Percentiles rank a stretch among this genome's conserved stretches.
Conservation (phyloP, 441 rosid genomes). For the Jatropha multifida region DNA sequence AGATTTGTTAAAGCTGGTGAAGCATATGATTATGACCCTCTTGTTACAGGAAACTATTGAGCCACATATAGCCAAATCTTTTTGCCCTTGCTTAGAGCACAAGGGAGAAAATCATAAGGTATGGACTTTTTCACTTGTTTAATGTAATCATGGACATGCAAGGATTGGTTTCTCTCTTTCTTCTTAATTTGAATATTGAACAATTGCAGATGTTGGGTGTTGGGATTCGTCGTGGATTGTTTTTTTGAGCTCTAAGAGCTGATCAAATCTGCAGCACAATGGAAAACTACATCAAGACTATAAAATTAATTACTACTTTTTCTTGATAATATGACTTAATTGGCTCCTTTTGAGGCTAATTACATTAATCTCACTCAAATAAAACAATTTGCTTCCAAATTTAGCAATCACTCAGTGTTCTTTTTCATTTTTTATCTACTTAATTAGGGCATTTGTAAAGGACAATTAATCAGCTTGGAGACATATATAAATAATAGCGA, state of each 20-base stretch:
- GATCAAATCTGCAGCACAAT: slow-evolving; percentile 4
- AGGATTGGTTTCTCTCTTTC: no score
- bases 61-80: neutral
- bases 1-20: slow-evolving; percentile 88
- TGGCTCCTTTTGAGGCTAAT: neutral
- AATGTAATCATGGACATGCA: neutral
- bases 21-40: slow-evolving; percentile 69
- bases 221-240: slow-evolving; percentile 4
- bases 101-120: neutral
- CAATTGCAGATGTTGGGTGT: slow-evolving; percentile 16
- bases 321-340: no score
- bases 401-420: neutral
- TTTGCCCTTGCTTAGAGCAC: neutral
- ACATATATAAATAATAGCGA: neutral
- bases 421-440: neutral
- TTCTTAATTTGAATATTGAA: no score
- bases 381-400: neutral
- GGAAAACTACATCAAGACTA: slow-evolving; percentile 17
- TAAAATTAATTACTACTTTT: neutral
- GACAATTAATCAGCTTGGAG: neutral
- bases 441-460: slow-evolving; percentile 3
- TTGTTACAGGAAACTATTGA: slow-evolving; percentile 30
- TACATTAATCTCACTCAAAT: neutral
- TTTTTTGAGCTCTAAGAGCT: slow-evolving; percentile 6
- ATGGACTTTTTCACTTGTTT: neutral